These are phyloP conservation scores for Coemansia sp. DNA, from an alignment of 192 early-diverging fungal genomes.

Conservation along the genomic window DNA sequence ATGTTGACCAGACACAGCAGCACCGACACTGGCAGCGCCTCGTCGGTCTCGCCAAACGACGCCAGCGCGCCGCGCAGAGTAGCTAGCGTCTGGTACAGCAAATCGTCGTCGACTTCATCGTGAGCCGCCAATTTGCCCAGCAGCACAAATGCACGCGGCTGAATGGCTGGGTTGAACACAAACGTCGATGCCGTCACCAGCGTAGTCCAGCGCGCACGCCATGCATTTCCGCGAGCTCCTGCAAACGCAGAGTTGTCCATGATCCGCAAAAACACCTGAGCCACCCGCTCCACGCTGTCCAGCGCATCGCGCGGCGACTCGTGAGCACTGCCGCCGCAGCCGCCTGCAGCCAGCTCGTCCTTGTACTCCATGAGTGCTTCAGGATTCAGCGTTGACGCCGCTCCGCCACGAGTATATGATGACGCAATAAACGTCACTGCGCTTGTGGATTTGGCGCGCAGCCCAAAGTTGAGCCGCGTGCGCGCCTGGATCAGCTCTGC, in stretches of 20 bases:
- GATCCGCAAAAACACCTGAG: conserved; percentile 59
- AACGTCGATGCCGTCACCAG: conserved; percentile 90
- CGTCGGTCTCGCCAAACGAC: conserved; percentile 81
- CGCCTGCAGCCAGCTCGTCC: conserved; percentile 33
- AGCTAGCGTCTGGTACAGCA: conserved; percentile 91
- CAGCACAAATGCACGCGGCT: conserved; percentile 90
- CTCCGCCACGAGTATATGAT: conserved; percentile 54
- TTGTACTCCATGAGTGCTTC: conserved; percentile 54
- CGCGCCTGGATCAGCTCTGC: conserved; percentile 49
- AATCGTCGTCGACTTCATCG: conserved; percentile 88
- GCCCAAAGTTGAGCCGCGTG: conserved; percentile 52
- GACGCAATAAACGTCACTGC: conserved; percentile 54
- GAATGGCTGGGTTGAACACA: conserved; percentile 90
- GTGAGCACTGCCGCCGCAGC: conserved; percentile 7
- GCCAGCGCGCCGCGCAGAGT: conserved; percentile 84
- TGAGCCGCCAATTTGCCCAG: conserved; percentile 80
- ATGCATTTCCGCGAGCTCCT: conserved; percentile 70
- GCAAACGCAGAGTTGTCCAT: conserved; percentile 52
- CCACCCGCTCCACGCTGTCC: conserved; percentile 60
- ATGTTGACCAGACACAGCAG: conserved; percentile 90
- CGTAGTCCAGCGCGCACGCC: conserved; percentile 92
- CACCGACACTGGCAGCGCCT: conserved; percentile 79
- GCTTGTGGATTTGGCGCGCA: conserved; percentile 54
- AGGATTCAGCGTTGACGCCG: conserved; percentile 53
- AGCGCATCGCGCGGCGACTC: conserved; percentile 50